These are phyloP conservation scores for Trypanosoma lewisi DNA, from an alignment of 208 protist genomes.

Conservation along the genomic window DNA sequence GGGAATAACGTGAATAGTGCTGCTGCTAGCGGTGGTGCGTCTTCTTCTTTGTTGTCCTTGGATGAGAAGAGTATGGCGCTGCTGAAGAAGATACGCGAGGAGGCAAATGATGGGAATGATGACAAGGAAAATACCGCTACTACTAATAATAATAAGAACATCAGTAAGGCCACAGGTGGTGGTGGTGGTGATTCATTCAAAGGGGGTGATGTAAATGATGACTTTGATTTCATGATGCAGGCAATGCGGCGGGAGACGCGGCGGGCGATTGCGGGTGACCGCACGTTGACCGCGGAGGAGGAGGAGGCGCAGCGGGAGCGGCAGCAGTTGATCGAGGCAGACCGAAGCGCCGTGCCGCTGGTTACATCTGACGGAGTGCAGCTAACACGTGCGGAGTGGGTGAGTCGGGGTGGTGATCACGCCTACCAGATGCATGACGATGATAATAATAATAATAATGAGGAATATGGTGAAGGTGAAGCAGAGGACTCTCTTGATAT, in stretches of 20 bases:
- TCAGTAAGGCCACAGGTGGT: neutral
- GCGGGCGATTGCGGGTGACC: slow-evolving; percentile 60
- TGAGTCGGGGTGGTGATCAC: slow-evolving; percentile 68
- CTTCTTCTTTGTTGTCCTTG: too few relatives aligned
- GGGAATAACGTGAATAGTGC: neutral
- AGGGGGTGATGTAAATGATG: slow-evolving; percentile 39
- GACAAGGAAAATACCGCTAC: neutral
- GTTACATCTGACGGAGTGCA: slow-evolving; percentile 45
- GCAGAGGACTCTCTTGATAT: slow-evolving; percentile 30
- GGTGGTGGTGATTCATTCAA: neutral
- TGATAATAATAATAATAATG: slow-evolving; percentile 6
- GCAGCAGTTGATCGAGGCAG: slow-evolving; percentile 46
- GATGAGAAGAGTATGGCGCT: slow-evolving; percentile 23
- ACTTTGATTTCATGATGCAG: slow-evolving; percentile 77
- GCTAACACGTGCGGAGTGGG: slow-evolving; percentile 68
- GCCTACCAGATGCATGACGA: slow-evolving; percentile 67
- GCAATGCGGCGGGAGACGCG: slow-evolving; percentile 59
- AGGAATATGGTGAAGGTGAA: slow-evolving; percentile 6
- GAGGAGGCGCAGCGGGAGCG: slow-evolving; percentile 30
- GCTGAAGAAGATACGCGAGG: slow-evolving; percentile 21
- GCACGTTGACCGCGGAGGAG: slow-evolving; percentile 63
- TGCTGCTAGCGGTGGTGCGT: too few relatives aligned
- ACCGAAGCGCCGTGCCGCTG: slow-evolving; percentile 53
- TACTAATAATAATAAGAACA: neutral
- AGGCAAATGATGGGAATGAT: neutral